Evolutionary conservation across 768 basidiomycete genomes (phyloP), one percentile per base, ranked within the genome.

Genomic region (Leccinum uliginosum): DNA sequence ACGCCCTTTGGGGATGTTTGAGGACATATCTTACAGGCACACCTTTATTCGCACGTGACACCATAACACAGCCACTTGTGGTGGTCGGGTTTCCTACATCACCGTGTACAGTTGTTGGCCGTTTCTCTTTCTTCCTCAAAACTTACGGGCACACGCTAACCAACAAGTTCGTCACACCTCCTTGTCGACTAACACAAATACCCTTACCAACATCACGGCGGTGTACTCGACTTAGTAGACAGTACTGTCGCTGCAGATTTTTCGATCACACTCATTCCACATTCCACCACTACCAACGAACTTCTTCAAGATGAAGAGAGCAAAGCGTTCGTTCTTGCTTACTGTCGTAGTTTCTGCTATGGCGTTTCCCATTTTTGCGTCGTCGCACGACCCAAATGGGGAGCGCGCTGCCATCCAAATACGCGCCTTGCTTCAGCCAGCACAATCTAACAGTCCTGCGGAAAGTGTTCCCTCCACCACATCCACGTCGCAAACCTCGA

Each of bases 271-370:
- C 44, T 64, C 67, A 40, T 67, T 63, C 57, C 51, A 47, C 35
- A 35, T 59, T n/a, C n/a, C 30, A 32, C 12, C 30, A 52, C 38
- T 44, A 27, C 51, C 54, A 57, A 51, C 40, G 45, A 43, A 66
- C 47, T 55, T 58, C 54, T 47, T 54, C 59, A 63, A 59, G 57
- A 65, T 70, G 65, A 64, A 68, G 55, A 59, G 60, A 45, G 45
- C 60, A 54, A 57, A 52, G 26, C 62, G 58, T 17, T 58, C 64
- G 38, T 60, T 76, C 29, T 50, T 73, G 27, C 50, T 77, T 23
- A 63, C 70, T 29, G 49, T 65, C 34, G 54, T 66, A 6, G 62
- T 68, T 24, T 67, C 67, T 30, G 66, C 64, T 44, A 38, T 70
- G 40, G 55, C 73, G 15, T 58, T 70, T 51, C 68, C 64, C 35